Evolutionary conservation across 768 basidiomycete genomes (phyloP).

Genomic region (Xerocomellus dryophilus): DNA sequence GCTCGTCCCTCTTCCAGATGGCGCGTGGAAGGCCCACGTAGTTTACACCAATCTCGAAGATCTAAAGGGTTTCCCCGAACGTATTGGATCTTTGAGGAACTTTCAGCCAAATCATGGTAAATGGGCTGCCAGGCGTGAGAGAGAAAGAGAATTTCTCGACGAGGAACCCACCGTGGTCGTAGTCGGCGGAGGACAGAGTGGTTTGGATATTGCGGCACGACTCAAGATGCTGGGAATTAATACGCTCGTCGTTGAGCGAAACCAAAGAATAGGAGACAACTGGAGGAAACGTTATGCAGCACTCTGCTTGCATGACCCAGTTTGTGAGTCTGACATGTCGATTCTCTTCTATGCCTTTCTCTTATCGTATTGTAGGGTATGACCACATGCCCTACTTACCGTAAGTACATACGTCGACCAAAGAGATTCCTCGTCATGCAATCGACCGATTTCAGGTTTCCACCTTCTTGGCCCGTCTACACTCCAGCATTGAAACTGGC

Average conservation of each 20-base stretch:
- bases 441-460: conserved; percentile 42
- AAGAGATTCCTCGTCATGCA: neutral
- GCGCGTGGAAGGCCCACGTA: conserved; percentile 46
- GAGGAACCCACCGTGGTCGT: conserved; percentile 52
- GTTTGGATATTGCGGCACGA: conserved; percentile 56
- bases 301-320: conserved; percentile 33
- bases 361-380: conserved; percentile 33
- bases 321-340: conserved; percentile 22
- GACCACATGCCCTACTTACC: conserved; percentile 55
- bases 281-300: conserved; percentile 32
- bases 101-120: conserved; percentile 35
- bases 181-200: conserved; percentile 51
- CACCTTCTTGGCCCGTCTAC: conserved; percentile 56
- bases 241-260: conserved; percentile 24
- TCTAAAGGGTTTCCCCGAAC: conserved; percentile 45
- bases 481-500: conserved; percentile 56
- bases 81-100: conserved; percentile 44
- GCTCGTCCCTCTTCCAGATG: conserved; percentile 41
- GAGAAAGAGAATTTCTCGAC: conserved; percentile 32
- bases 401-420: conserved; percentile 32
- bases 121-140: conserved; percentile 29
- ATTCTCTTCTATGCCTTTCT: neutral
- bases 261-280: conserved; percentile 30
- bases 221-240: conserved; percentile 34
- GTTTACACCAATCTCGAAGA: conserved; percentile 52